A percentile compares a stretch with the other conserved stretches of the same genome.
Conservation (phyloP, 345 rosid species). For the Salix caprea region DNA sequence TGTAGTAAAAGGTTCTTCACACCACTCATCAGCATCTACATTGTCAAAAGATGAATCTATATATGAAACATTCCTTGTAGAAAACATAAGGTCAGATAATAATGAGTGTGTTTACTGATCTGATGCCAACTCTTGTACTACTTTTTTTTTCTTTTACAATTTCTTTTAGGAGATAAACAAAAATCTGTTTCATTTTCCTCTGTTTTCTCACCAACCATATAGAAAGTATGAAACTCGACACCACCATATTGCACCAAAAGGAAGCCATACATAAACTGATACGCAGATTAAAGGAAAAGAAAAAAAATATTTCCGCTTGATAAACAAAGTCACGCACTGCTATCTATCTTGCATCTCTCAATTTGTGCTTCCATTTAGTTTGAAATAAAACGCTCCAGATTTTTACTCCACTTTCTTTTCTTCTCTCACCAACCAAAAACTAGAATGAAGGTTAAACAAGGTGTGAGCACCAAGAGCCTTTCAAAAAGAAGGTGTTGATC, state of each 20-base stretch:
- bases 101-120: neutral
- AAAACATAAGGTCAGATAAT: neutral
- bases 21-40: neutral
- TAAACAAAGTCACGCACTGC: neutral
- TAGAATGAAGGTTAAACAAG: neutral
- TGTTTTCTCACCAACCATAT: conserved; percentile 2
- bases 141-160: neutral
- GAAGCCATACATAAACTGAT: no score
- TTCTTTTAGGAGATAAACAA: neutral
- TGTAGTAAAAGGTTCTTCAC: neutral
- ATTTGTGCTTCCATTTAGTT: neutral
- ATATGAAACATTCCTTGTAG: neutral
- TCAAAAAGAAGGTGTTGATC: neutral
- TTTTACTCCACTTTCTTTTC: neutral
- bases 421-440: neutral
- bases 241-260: neutral
- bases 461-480: neutral
- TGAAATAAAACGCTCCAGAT: neutral
- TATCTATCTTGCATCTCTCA: neutral
- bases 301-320: no score
- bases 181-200: neutral
- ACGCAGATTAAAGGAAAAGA: no score
- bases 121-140: neutral
- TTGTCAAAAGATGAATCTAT: neutral
- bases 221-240: neutral